Percentiles rank a stretch among this genome's conserved stretches.
These are phyloP conservation scores for Penicillium verrucosum DNA, from an alignment of 2,329 filamentous ascomycete species.

Conservation along the genomic window DNA sequence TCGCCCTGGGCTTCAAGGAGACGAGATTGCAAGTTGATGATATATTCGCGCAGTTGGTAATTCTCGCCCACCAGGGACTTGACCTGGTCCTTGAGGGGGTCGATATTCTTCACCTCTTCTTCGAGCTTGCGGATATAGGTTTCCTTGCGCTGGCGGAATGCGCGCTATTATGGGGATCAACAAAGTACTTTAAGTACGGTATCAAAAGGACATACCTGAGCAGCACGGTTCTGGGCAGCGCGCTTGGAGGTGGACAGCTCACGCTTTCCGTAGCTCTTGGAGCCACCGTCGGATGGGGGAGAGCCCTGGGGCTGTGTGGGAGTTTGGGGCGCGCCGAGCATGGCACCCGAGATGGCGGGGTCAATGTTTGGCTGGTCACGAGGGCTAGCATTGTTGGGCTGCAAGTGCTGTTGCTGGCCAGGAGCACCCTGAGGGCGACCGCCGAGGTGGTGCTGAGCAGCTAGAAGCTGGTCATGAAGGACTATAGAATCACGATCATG, in stretches of 20 bases:
- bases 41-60: constrained; percentile 85
- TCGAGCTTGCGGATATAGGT: constrained; percentile 97
- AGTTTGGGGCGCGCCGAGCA: constrained; percentile 45
- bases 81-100: constrained; percentile 70
- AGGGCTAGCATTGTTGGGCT: constrained; percentile 41
- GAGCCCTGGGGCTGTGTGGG: constrained; percentile 28
- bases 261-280: constrained; percentile 72
- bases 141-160: constrained; percentile 96
- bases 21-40: constrained; percentile 82
- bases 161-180: constrained; percentile 59
- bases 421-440: constrained; percentile 41
- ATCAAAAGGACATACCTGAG: constrained; percentile 66
- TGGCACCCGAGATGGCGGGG: constrained; percentile 54
- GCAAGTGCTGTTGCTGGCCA: constrained; percentile 41
- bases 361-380: constrained; percentile 56
- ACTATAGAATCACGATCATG: constrained; percentile 39
- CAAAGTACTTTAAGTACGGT: not conserved
- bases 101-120: constrained; percentile 81
- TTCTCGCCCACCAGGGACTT: constrained; percentile 86
- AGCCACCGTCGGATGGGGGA: constrained; percentile 49
- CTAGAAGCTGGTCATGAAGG: constrained; percentile 62
- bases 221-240: constrained; percentile 92
- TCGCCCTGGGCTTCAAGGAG: constrained; percentile 81
- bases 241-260: constrained; percentile 94
- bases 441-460: constrained; percentile 42